Base-by-base conservation (phyloP, 2,329 filamentous ascomycete genomes). In the Xenoacremonium recifei region DNA sequence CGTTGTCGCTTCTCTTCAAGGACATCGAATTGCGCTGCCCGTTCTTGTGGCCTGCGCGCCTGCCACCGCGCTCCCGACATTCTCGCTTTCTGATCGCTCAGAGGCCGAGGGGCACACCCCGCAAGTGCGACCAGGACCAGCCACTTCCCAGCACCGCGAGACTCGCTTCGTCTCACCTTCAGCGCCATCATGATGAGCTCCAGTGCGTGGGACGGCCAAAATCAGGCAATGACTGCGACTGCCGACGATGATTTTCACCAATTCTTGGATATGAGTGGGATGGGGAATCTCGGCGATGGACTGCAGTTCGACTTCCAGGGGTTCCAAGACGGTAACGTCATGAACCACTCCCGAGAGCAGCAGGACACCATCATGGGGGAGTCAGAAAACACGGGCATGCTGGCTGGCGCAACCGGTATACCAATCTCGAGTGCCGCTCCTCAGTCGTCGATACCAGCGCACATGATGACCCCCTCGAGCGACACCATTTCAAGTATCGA, bases 211-310 rank as follows among this genome's bases (percentile, higher is more conserved):
- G 74, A 75, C 51, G 69, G 71, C 37, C 74, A 79, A 57, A 77
- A 81, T 53, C 76, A 80, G 55, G 67, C 69, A 44, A 68, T 81
- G 62, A 67, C 74, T 20, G 60, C 71, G 10, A 53, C 70, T 5
- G 60, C 69, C 37, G 79, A 83, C 35, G 80, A 84, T 59, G 80
- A 82, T 29, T 83, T 84, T 57, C 73, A 80, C 49, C 79, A 84
- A 51, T 84, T 82, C 44, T 69, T 85, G 47, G 75, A 83, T 50
- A 77, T 85, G 69, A 75, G 72, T 43, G 66, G 65, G 53, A 79
- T 83, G 68, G 70, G 69, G 21, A 72, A 64, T 47, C 63, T 84
- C 44, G 62, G 63, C 47, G 77, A 81, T 41, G 65, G 68, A 39
- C 69, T 84, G 56, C 72, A 75, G 46, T 84, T 84, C 54, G 77